Conservation (phyloP, 73 alveolate species). For the Durusdinium trenchii region DNA sequence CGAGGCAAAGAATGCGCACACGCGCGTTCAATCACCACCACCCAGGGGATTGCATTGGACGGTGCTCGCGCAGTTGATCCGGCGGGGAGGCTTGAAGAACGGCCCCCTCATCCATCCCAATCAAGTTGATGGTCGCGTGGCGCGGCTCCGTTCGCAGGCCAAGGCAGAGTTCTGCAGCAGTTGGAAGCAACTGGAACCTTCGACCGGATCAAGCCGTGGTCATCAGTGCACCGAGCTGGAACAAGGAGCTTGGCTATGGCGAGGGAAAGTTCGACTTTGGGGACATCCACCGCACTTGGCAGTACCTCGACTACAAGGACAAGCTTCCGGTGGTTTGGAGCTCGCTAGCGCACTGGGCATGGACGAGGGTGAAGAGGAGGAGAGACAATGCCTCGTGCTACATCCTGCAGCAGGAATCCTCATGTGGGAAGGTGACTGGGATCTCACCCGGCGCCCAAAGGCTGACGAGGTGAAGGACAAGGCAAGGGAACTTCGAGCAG, state of each 20-base stretch:
- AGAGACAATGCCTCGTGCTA: neutral
- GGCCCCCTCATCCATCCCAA: neutral
- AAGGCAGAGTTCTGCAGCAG: neutral
- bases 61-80: too few relatives aligned
- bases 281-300: neutral
- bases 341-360: neutral
- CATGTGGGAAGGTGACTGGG: neutral
- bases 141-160: neutral
- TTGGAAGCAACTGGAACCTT: neutral
- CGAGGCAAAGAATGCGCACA: neutral
- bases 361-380: neutral
- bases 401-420: neutral
- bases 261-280: neutral
- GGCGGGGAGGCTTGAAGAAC: neutral
- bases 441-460: neutral
- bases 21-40: neutral
- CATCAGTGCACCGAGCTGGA: neutral
- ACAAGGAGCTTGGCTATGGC: neutral
- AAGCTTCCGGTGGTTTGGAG: neutral
- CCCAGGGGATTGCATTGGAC: too few relatives aligned
- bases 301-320: constrained; percentile 4
- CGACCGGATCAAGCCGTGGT: neutral
- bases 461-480: neutral
- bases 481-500: neutral
- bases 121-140: neutral